Evolutionary conservation across 495 filamentous ascomycete genomes (phyloP), one percentile per base, ranked within the genome.

Genomic region (Penicillium ochrochloron): DNA sequence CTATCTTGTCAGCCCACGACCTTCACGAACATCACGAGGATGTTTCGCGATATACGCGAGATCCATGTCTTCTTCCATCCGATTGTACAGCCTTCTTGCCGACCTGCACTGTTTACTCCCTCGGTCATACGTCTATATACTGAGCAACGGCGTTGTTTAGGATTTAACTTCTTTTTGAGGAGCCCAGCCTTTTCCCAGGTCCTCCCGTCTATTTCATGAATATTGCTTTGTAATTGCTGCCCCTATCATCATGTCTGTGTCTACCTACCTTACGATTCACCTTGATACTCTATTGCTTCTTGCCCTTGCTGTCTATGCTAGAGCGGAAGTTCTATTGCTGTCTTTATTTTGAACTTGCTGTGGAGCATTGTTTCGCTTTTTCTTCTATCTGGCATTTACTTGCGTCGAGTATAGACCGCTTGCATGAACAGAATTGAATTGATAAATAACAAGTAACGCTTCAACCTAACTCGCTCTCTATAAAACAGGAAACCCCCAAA

Each of bases 1-100:
- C 48, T 46, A 59, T 50, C 60, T 56, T 59, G 59, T n/a, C 61
- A 14, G 56, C 42, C 12, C 35, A 72, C 50, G 70, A 72, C 66
- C 62, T 48, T 59, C 60, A 64, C 61, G 59, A 70, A 52, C 15
- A 35, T 53, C 17, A 44, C 50, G 37, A 35, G 35, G 39, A 46
- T 35, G 57, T 29, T 15, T 17, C 48, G 52, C 37, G 14, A 27
- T 46, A 48, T 12, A 55, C 51, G 35, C 25, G 25, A 63, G 35
- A 21, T 55, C 11, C 21, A 41, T 59, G 14, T 60, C 23, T 50
- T 60, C 23, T 50, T 52, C 37, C 46, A 23, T 9, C 35, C 44
- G 15, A 53, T 21, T 65, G 61, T 70, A 72, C 67, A 72, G 53
- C 57, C 42, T 50, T 31, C 54, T 35, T 41, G 29, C 23, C 57